A percentile compares a stretch with the other conserved stretches of the same genome.
Evolutionary conservation across 2,329 filamentous ascomycete species (phyloP).

Genomic region (Ramichloridium luteum): DNA sequence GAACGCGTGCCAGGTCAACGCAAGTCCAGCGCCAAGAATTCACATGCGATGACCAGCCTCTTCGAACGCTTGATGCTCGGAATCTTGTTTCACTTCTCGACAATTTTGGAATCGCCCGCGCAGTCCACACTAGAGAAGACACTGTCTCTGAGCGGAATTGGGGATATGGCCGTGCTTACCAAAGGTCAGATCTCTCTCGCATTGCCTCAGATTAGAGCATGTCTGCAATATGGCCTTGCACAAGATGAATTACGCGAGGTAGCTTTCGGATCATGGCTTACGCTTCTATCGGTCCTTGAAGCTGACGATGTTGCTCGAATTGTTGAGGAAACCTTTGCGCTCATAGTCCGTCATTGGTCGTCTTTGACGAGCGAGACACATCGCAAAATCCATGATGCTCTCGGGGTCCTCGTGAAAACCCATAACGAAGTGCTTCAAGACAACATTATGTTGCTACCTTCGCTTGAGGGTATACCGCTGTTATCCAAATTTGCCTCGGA

Average conservation of each 20-base stretch:
- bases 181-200: constrained; percentile 63
- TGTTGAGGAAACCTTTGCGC: constrained; percentile 79
- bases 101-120: constrained; percentile 55
- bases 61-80: constrained; percentile 75
- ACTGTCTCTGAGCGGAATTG: constrained; percentile 68
- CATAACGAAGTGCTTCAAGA: constrained; percentile 50
- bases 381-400: constrained; percentile 46
- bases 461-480: constrained; percentile 56
- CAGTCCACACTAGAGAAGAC: constrained; percentile 47
- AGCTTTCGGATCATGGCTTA: constrained; percentile 74
- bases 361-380: constrained; percentile 51
- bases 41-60: constrained; percentile 56
- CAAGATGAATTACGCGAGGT: constrained; percentile 61
- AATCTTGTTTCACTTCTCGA: constrained; percentile 71
- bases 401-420: constrained; percentile 53
- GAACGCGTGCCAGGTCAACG: constrained; percentile 36
- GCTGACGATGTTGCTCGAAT: constrained; percentile 68
- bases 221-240: constrained; percentile 70
- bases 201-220: constrained; percentile 88
- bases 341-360: constrained; percentile 72
- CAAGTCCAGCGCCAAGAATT: constrained; percentile 34
- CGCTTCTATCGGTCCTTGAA: constrained; percentile 61
- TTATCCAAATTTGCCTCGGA: constrained; percentile 56
- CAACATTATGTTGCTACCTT: constrained; percentile 65
- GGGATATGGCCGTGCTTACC: constrained; percentile 73